phyloP scores from a whole-genome alignment of 306 rosid species.

The Begonia masoniana region DNA sequence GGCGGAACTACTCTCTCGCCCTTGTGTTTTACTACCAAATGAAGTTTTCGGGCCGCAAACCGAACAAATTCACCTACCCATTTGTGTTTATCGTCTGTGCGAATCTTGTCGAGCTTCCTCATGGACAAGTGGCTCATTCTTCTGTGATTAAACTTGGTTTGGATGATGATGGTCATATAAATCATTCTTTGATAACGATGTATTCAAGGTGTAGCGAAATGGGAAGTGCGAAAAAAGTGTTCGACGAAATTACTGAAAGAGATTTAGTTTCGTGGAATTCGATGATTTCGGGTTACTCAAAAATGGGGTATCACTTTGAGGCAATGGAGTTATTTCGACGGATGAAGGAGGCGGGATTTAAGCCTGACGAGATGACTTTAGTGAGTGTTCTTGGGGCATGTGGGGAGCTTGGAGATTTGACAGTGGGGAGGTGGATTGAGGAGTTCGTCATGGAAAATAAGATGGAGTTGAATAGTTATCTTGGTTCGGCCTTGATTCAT shows the following conservation, averaged over 20 bases:
- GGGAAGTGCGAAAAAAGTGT: constrained; percentile 54
- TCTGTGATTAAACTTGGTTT: constrained; percentile 37
- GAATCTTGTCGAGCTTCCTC: constrained; percentile 22
- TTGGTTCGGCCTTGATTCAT: constrained; percentile 76
- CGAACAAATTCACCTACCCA: constrained; percentile 64
- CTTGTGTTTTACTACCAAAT: constrained; percentile 42
- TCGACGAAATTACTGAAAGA: constrained; percentile 51
- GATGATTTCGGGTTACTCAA: constrained; percentile 62
- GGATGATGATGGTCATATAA: constrained; percentile 35
- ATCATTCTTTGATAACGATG: constrained; percentile 59
- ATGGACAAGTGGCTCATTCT: constrained; percentile 41
- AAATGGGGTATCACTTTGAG: constrained; percentile 46
- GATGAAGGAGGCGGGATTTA: constrained; percentile 48
- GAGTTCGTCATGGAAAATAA: constrained; percentile 36
- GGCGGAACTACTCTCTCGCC: constrained; percentile 43
- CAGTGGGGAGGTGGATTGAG: constrained; percentile 68
- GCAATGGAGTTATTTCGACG: constrained; percentile 50
- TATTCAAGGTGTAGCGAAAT: constrained; percentile 39
- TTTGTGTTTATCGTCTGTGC: constrained; percentile 72
- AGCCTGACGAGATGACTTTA: constrained; percentile 63
- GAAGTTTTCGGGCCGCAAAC: constrained; percentile 27
- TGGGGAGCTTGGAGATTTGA: constrained; percentile 63
- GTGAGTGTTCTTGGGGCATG: constrained; percentile 77
- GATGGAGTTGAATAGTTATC: constrained; percentile 38
- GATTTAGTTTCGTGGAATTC: constrained; percentile 93